Evolutionary conservation across 306 rosid genomes (phyloP).

Genomic region (Inga leiocalycina): DNA sequence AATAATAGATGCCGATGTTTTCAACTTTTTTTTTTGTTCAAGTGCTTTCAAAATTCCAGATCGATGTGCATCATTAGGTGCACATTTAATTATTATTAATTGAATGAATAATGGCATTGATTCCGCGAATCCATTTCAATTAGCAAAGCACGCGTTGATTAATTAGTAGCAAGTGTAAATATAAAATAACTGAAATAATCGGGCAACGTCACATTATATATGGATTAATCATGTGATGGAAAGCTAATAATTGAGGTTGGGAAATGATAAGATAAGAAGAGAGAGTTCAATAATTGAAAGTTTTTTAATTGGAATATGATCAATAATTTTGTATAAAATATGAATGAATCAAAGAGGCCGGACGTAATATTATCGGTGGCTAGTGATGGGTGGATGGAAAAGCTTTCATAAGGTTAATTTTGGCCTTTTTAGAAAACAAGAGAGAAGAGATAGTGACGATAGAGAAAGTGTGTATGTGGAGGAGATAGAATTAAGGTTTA

Average conservation of each 20-base stretch:
- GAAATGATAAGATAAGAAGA: not conserved
- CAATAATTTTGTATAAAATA: not conserved
- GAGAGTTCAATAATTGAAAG: not conserved
- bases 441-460: not conserved
- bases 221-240: not conserved
- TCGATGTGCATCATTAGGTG: not conserved
- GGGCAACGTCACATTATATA: not conserved
- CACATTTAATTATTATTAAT: too few species aligned
- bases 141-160: not conserved
- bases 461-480: not conserved
- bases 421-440: not conserved
- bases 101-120: not conserved
- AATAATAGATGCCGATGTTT: too few species aligned
- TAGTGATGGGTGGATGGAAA: not conserved
- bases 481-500: not conserved
- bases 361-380: not conserved
- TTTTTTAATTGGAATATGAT: not conserved
- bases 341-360: not conserved
- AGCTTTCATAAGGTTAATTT: too few species aligned
- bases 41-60: not conserved
- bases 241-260: not conserved
- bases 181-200: not conserved
- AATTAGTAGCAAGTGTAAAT: not conserved
- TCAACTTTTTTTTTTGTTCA: not conserved
- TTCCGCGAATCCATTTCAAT: not conserved